Evolutionary conservation across 2,329 filamentous ascomycete species (phyloP).

Genomic region (Trichoderma semiorbis): DNA sequence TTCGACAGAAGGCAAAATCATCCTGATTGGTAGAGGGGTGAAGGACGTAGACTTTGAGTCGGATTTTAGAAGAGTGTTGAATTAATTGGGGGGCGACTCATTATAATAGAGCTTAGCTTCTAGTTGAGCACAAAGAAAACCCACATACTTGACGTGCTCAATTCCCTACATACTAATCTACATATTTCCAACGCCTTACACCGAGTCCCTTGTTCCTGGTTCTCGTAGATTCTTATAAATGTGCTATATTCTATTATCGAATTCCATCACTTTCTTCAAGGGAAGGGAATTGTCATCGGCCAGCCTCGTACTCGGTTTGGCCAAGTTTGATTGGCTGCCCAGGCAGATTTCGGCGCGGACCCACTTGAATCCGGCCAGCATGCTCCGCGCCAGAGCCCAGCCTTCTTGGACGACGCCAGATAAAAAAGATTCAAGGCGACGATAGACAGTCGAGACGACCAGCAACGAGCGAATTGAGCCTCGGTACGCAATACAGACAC

Average conservation of each 20-base stretch:
- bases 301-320: conserved; percentile 8
- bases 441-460: neutral
- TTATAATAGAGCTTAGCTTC: neutral
- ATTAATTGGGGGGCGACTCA: conserved; percentile 11
- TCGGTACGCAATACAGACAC: conserved; percentile 20
- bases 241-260: neutral
- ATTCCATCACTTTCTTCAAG: neutral
- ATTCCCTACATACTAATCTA: neutral
- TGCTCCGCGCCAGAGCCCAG: conserved; percentile 26
- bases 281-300: neutral
- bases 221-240: neutral
- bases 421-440: conserved; percentile 10
- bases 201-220: neutral
- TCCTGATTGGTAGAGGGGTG: conserved; percentile 60
- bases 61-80: conserved; percentile 37
- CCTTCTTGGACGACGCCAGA: conserved; percentile 25
- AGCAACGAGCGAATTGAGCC: conserved; percentile 19
- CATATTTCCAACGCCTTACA: neutral
- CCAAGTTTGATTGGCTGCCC: conserved; percentile 28
- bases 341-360: conserved; percentile 33
- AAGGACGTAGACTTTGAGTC: conserved; percentile 48
- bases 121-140: neutral
- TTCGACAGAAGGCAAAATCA: conserved; percentile 51
- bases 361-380: conserved; percentile 39
- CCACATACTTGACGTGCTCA: neutral